Evolutionary conservation across 768 basidiomycete genomes (phyloP), one percentile per base, ranked within the genome.

Genomic region (Chalciporus sphaerocephalus): DNA sequence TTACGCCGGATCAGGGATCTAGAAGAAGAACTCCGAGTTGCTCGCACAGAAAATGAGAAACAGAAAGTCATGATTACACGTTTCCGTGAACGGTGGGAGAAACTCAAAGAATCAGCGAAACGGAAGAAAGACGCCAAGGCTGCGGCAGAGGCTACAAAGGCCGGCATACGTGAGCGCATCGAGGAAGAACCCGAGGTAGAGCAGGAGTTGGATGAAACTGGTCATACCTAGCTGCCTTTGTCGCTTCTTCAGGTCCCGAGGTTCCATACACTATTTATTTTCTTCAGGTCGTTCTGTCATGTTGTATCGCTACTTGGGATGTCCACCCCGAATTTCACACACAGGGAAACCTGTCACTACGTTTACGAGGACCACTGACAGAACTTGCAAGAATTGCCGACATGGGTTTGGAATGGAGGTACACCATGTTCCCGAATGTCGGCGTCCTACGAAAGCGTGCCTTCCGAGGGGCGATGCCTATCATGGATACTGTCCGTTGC

Each of bases 1-100:
- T 46, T 69, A 38, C 68, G 74, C 28, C 69, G 71, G 25, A 71
- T 78, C 40, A 81, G 87, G 51, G 90, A 92, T 57, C 74, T 91
- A 2, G 91, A 92, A 56, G 89, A 90, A 37, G 90, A 92, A 50
- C 65, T 85, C 15, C 76, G 84, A 44, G 52, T 60, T 15, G 62
- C 84, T 43, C 75, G 80, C 38, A 66, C 65, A 23, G 91, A 92
- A 50, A 91, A 89, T 53, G 89, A 90, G 60, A 89, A 89, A 67
- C 83, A 92, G 90, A 87, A 85, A 81, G 72, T 79, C 10, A 86
- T 89, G 78, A 89, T 91, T 52, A 72, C 74, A 17, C 85, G 86
- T 56, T 92, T 87, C 66, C 79, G 85, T 21, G 90, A 92, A 66
- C 76, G 87, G 32, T 92, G 90, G 90, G 87, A 88, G 61, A 91